Evolutionary conservation across 805 yeast genomes (phyloP), one percentile per base, ranked within the genome.

Genomic region (Henningerozyma blattae): DNA sequence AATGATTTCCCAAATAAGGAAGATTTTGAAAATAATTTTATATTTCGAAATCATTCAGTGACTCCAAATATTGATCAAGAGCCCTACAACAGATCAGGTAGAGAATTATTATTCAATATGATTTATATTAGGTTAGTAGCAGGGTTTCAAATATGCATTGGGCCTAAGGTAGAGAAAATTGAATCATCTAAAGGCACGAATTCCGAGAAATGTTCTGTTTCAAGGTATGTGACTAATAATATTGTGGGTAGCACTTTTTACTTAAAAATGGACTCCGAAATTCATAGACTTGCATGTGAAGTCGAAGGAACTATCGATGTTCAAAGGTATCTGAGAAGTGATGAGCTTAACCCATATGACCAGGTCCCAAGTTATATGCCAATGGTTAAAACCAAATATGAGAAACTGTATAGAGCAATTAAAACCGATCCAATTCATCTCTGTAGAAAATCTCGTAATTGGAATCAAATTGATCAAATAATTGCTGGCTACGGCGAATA

Each of bases 381-480:
- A 4, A 62, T 71, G 41, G 73, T 89, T 7, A 70, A 87, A 50
- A 84, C 96, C 0, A 63, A 91, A 35, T 83, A 83, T 51, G 87
- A 85, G 22, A 75, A 70, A 29, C 67, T 62, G 12, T 87, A 78
- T 48, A 60, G 72, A 17, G 62, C 68, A 3, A 67, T 85, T 1
- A 64, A 61, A 35, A 68, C 78, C 5, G 75, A 73, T 38, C 72
- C 76, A 2, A 58, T 71, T 15, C 67, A 68, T 28, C 65, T 66
- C 13, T 68, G 67, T 22, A 69, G 78, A 3, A 57, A 68, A 29
- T 60, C 64, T 12, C 70, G 74, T 40, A 86, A 87, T 41, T 91
- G 98, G 98, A 87, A 87, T 45, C 80, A 77, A 41, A 66, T 87
- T 44, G 99, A 91, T 59, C 95, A 85, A 48, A 71, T 72, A 17